phyloP scores from a whole-genome alignment of 345 rosid species.

The Angophora floribunda region DNA sequence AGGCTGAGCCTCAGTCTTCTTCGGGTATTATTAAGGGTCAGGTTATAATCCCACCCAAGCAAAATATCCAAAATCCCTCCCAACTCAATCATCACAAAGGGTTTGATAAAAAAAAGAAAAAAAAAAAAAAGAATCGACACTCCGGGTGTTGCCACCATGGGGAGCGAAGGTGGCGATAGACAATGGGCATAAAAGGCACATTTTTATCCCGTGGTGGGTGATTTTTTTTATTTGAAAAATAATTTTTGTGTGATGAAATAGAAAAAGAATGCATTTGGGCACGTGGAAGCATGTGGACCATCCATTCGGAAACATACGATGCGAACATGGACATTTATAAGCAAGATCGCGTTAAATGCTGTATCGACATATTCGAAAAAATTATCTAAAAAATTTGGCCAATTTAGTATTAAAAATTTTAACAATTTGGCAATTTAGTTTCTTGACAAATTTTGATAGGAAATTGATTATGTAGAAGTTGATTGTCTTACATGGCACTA shows the following conservation, averaged over 20 bases:
- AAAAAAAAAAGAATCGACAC: too few relatives aligned
- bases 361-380: not conserved
- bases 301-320: not conserved
- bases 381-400: not conserved
- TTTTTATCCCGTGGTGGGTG: not conserved
- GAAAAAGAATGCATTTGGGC: fast-evolving
- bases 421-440: too few relatives aligned
- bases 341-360: not conserved
- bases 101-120: too few relatives aligned
- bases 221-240: not conserved
- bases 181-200: not conserved
- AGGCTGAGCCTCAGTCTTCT: too few relatives aligned
- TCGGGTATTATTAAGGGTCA: too few relatives aligned
- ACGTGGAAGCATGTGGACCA: not conserved
- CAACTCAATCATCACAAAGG: too few relatives aligned
- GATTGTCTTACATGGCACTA: not conserved
- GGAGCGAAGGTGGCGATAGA: not conserved
- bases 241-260: not conserved
- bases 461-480: fast-evolving
- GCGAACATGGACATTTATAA: not conserved
- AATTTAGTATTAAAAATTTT: too few relatives aligned
- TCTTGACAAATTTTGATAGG: too few relatives aligned
- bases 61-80: too few relatives aligned
- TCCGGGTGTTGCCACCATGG: not conserved
- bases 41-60: too few relatives aligned